Evolutionary conservation across 192 early-diverging fungal species (phyloP).

Genomic region (Umbelopsis isabellina): DNA sequence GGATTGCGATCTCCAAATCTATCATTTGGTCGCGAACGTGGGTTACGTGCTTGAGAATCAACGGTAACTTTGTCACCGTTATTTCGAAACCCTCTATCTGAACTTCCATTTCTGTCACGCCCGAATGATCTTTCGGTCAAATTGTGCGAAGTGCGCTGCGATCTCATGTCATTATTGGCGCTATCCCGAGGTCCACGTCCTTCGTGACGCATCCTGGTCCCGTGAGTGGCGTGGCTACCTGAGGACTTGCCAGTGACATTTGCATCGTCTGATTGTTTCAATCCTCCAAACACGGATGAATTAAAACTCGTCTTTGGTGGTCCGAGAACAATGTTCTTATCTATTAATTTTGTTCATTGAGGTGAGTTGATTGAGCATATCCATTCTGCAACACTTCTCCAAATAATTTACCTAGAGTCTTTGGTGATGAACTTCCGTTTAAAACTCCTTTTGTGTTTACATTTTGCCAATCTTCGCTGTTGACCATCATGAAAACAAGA

Average conservation of each 20-base stretch:
- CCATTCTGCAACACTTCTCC: neutral
- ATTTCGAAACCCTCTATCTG: constrained; percentile 7
- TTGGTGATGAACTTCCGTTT: constrained; percentile 12
- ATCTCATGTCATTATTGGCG: constrained; percentile 16
- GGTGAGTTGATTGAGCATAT: neutral
- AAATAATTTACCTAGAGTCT: neutral
- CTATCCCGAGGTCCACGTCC: constrained; percentile 25
- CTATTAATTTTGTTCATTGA: neutral
- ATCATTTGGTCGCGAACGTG: constrained; percentile 6
- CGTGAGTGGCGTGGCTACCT: constrained; percentile 16
- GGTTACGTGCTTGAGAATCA: constrained; percentile 1
- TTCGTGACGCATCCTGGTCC: constrained; percentile 19
- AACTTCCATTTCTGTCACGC: neutral
- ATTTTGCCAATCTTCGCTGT: constrained; percentile 7
- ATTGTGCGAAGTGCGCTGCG: neutral
- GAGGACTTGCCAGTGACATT: neutral
- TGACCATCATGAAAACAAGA: neutral
- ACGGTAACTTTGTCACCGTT: neutral
- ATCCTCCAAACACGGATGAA: constrained; percentile 51
- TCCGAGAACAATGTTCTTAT: constrained; percentile 54
- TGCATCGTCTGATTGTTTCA: constrained; percentile 48
- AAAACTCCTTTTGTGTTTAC: constrained; percentile 10
- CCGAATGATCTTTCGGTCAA: constrained; percentile 3
- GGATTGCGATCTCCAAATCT: neutral
- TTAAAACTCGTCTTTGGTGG: constrained; percentile 62